A percentile compares a stretch with the other conserved stretches of the same genome.
These are phyloP conservation scores for Ensete ventricosum DNA, from an alignment of 176 grass and related monocot species.

Conservation along the genomic window DNA sequence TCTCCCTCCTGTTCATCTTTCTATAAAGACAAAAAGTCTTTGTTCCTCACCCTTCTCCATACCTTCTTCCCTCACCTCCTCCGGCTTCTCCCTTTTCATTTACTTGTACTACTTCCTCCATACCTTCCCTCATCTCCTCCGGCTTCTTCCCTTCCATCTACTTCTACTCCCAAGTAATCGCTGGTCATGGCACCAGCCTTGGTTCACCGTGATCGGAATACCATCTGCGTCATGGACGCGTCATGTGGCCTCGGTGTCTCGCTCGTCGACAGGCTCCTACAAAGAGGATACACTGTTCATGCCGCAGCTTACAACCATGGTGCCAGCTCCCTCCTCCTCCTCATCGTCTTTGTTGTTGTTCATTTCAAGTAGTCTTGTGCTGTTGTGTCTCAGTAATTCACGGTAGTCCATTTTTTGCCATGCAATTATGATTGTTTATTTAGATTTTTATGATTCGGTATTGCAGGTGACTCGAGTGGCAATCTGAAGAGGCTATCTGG, in stretches of 20 bases:
- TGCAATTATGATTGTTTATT: background rate
- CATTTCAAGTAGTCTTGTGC: background rate
- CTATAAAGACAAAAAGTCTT: background rate
- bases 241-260: constrained; percentile 39
- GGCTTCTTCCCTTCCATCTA: background rate
- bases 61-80: background rate
- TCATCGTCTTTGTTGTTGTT: background rate
- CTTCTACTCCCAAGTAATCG: background rate
- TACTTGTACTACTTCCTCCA: background rate
- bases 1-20: background rate
- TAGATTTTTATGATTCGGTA: background rate
- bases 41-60: background rate
- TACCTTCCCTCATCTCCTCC: background rate
- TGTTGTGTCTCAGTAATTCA: no score
- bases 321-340: background rate
- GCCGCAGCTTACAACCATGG: constrained; percentile 46
- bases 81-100: background rate
- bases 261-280: constrained; percentile 68
- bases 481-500: constrained; percentile 13
- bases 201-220: constrained; percentile 18
- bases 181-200: constrained; percentile 9
- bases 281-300: constrained; percentile 79
- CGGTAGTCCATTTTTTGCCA: background rate
- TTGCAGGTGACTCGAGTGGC: constrained; percentile 20
- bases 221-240: constrained; percentile 90